Percentiles rank a stretch among this genome's conserved stretches.
phyloP scores from a whole-genome alignment of 208 protist species.

The Wallacemonas sp. region DNA sequence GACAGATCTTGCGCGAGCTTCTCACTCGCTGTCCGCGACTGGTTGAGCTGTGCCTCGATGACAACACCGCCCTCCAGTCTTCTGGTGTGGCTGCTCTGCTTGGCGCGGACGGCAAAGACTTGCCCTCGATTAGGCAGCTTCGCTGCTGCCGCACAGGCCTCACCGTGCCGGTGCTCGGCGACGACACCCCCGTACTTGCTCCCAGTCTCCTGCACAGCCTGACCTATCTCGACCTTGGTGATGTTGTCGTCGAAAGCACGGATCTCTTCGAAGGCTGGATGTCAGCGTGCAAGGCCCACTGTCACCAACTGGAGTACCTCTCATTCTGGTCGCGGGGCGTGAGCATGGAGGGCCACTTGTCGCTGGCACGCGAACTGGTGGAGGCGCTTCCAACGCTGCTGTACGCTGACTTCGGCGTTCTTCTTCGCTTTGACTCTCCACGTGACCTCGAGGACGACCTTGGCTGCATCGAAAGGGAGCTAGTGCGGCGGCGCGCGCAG shows the following conservation, averaged over 20 bases:
- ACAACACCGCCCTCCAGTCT: conserved; percentile 40
- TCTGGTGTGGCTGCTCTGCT: conserved; percentile 28
- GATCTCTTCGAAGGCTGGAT: conserved; percentile 27
- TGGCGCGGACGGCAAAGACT: conserved; percentile 13
- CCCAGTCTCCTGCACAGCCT: conserved; percentile 27
- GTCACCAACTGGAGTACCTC: conserved; percentile 30
- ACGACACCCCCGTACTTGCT: conserved; percentile 25
- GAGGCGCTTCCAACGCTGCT: conserved; percentile 32
- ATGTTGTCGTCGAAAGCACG: conserved; percentile 31
- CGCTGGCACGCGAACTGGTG: conserved; percentile 23
- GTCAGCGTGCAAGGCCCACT: conserved; percentile 13
- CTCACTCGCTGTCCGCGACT: conserved; percentile 42
- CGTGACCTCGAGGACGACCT: conserved; percentile 33
- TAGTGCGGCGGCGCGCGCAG: conserved; percentile 35
- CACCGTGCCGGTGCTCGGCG: conserved; percentile 11
- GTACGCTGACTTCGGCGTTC: conserved; percentile 62
- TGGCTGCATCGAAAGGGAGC: conserved; percentile 41
- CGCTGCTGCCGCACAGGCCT: conserved; percentile 43
- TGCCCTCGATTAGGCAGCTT: conserved; percentile 25
- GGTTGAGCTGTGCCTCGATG: conserved; percentile 55
- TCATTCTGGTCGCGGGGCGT: conserved; percentile 67
- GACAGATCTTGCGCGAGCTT: conserved; percentile 28
- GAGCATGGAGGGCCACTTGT: conserved; percentile 43
- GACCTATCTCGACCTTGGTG: conserved; percentile 39
- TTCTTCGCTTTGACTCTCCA: conserved; percentile 48